Conservation (phyloP, 495 filamentous ascomycete species). For the Penicillium bovifimosum region DNA sequence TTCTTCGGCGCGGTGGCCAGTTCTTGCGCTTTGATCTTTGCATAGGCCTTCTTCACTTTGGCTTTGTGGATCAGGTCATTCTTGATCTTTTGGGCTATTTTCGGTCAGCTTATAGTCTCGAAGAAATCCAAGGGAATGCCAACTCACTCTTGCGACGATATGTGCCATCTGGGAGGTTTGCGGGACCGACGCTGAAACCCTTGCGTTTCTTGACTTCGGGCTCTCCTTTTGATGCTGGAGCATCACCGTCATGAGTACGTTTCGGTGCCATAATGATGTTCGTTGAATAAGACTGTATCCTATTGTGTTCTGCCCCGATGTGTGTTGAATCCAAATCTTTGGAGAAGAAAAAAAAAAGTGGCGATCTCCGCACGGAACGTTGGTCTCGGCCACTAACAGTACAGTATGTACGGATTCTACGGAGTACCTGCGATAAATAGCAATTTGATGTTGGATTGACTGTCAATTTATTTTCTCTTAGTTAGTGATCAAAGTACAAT, state of each 20-base stretch:
- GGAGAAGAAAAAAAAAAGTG: slow-evolving; percentile 22
- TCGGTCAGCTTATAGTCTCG: slow-evolving; percentile 1
- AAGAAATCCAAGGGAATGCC: not conserved
- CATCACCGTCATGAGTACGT: slow-evolving; percentile 49
- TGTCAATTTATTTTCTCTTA: no score
- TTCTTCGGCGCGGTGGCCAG: slow-evolving; percentile 27
- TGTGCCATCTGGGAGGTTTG: slow-evolving; percentile 86
- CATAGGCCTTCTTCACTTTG: slow-evolving; percentile 89
- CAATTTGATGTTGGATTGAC: not conserved
- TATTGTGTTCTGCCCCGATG: not conserved
- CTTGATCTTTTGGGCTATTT: slow-evolving; percentile 85
- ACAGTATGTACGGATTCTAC: no score
- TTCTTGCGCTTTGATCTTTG: slow-evolving; percentile 71
- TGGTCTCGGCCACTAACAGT: not conserved
- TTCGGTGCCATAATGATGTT: slow-evolving; percentile 51
- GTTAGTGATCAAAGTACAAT: no score
- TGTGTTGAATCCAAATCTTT: not conserved
- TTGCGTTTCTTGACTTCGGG: slow-evolving; percentile 51
- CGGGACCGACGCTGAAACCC: slow-evolving; percentile 78
- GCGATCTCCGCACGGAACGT: slow-evolving; percentile 15
- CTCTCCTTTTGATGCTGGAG: slow-evolving; percentile 32
- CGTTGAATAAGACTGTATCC: not conserved
- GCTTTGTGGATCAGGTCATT: slow-evolving; percentile 84
- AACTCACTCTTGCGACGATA: slow-evolving; percentile 81
- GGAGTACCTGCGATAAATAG: no score